These are phyloP conservation scores for Ceratobasidium sp. DNA, from an alignment of 1,284 basidiomycete species.

Conservation along the genomic window DNA sequence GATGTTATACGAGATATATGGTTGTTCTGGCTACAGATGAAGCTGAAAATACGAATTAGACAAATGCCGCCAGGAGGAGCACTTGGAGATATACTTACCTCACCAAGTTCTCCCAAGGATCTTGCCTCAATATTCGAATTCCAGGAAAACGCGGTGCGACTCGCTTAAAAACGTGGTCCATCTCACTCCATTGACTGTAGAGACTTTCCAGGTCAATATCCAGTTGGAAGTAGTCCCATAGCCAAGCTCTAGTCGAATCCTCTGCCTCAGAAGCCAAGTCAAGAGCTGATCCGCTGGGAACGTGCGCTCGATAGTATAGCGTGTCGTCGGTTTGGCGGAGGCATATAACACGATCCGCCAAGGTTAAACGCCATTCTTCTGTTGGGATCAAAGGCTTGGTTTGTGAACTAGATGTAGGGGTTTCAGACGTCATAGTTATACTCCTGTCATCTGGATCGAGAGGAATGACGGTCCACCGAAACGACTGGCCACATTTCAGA, in stretches of 20 bases:
- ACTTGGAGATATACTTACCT: conserved; percentile 76
- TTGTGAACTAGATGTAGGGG: conserved; percentile 20
- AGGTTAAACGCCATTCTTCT: conserved; percentile 75
- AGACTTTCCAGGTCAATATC: conserved; percentile 75
- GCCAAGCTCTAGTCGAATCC: conserved; percentile 75
- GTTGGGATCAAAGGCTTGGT: conserved; percentile 46
- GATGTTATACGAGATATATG: conserved; percentile 92
- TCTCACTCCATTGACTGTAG: conserved; percentile 77
- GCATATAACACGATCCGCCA: conserved; percentile 82
- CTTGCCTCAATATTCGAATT: conserved; percentile 84
- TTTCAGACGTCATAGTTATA: conserved; percentile 37
- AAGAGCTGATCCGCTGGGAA: conserved; percentile 54
- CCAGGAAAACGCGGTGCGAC: conserved; percentile 66
- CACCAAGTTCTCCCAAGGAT: conserved; percentile 94
- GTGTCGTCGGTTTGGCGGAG: conserved; percentile 73
- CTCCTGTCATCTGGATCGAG: conserved; percentile 47
- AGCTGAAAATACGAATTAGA: conserved; percentile 61
- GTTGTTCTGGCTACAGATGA: conserved; percentile 98
- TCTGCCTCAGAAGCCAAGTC: conserved; percentile 53
- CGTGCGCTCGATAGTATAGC: conserved; percentile 76
- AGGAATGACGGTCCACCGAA: conserved; percentile 72
- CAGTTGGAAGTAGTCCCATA: conserved; percentile 91
- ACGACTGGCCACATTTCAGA: conserved; percentile 80
- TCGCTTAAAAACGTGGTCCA: conserved; percentile 77
- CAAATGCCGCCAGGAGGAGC: too few relatives aligned